A percentile compares a stretch with the other conserved stretches of the same genome.
Conservation (phyloP, 495 filamentous ascomycete genomes). For the Parathielavia hyrcaniae region DNA sequence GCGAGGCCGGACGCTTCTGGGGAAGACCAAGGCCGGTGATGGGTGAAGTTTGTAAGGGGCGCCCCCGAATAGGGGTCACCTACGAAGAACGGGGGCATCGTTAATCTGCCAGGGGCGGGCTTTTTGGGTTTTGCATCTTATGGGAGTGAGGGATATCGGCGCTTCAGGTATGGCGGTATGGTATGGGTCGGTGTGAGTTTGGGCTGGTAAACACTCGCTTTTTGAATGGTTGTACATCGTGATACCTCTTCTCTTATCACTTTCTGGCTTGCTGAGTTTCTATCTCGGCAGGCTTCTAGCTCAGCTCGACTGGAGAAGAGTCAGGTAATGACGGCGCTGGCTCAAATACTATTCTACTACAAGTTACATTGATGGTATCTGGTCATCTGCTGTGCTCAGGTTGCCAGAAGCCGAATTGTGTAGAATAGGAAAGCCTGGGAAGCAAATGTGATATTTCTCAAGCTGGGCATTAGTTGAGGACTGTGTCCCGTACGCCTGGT, state of each 20-base stretch:
- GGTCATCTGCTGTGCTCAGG: no score
- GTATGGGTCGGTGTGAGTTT: neutral
- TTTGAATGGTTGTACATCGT: constrained; percentile 8
- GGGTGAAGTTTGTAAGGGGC: neutral
- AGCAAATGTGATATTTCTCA: no score
- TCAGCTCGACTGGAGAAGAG: neutral
- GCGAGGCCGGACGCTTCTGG: neutral
- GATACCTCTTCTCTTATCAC: constrained; percentile 10
- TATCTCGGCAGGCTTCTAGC: neutral
- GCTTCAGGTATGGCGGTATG: neutral
- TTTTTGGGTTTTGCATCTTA: constrained; percentile 4
- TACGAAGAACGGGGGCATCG: neutral
- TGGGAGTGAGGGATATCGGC: constrained; percentile 2
- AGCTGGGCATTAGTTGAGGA: no score
- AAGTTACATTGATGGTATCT: no score
- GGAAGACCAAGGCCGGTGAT: constrained; percentile 3
- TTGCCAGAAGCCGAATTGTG: no score
- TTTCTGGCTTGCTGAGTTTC: neutral
- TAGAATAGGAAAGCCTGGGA: no score
- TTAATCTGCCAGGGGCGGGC: neutral
- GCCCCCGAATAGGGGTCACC: neutral
- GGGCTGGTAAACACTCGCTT: constrained; percentile 4
- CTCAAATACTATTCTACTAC: no score
- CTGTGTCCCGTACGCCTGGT: no score
- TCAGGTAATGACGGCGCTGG: neutral